phyloP scores from a whole-genome alignment of 768 basidiomycete species.

The Russula sp. region DNA sequence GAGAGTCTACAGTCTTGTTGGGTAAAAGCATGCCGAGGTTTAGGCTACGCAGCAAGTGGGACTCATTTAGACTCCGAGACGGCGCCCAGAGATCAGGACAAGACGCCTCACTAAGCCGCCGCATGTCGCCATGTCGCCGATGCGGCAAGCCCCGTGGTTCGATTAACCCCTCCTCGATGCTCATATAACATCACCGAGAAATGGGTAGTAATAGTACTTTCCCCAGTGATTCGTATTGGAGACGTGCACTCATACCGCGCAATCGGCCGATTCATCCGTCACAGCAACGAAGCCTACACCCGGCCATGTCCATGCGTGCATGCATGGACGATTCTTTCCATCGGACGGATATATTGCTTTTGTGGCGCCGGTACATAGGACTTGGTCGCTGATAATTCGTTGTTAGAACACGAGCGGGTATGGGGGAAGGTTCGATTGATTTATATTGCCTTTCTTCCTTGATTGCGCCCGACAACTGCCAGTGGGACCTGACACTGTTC shows the following conservation, averaged over 20 bases:
- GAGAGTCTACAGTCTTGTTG: not conserved
- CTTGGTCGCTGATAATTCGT: conserved; percentile 12
- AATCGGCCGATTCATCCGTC: not conserved
- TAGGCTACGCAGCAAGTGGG: not conserved
- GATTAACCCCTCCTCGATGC: not conserved
- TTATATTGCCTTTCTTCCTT: not conserved
- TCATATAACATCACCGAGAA: not conserved
- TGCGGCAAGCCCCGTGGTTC: conserved; percentile 18
- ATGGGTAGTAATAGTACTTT: too few relatives aligned
- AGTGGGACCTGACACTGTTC: too few relatives aligned
- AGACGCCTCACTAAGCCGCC: not conserved
- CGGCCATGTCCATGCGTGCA: not conserved
- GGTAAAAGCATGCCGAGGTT: not conserved
- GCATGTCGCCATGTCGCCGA: conserved; percentile 18
- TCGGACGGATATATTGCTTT: not conserved
- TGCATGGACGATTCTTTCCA: not conserved
- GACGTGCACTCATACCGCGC: not conserved
- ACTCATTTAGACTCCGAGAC: not conserved
- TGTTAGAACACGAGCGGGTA: conserved; percentile 8
- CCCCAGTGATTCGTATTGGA: not conserved
- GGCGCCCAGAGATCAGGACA: conserved; percentile 3
- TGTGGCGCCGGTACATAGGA: not conserved
- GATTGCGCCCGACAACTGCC: not conserved
- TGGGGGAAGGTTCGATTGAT: conserved; percentile 4
- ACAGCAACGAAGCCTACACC: not conserved